Evolutionary conservation across 805 yeast species (phyloP).

Genomic region (Candida vaughaniae): DNA sequence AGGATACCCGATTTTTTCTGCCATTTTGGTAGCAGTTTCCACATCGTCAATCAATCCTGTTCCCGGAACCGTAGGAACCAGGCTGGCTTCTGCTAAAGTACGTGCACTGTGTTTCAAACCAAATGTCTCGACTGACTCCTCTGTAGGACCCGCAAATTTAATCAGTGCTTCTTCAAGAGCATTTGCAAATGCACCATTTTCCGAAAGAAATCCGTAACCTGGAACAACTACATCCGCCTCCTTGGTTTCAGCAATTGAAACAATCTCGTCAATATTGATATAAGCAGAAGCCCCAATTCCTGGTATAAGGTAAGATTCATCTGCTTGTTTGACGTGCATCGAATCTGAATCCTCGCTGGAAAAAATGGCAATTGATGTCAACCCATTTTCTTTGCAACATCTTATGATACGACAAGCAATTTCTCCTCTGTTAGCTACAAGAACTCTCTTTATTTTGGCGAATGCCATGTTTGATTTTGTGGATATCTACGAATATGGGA

Average conservation of each 20-base stretch:
- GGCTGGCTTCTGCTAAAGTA: slow-evolving; percentile 83
- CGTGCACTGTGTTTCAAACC: slow-evolving; percentile 97
- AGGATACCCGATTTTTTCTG: slow-evolving; percentile 76
- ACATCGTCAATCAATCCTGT: slow-evolving; percentile 74
- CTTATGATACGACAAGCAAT: slow-evolving; percentile 92
- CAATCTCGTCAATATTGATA: slow-evolving; percentile 77
- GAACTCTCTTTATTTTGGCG: slow-evolving; percentile 7
- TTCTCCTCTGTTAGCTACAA: slow-evolving; percentile 88
- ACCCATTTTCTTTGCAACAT: slow-evolving; percentile 76
- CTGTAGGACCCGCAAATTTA: slow-evolving; percentile 94
- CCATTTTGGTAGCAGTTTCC: slow-evolving; percentile 71
- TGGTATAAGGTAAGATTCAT: slow-evolving; percentile 70
- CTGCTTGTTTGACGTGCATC: slow-evolving; percentile 84
- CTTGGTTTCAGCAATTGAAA: slow-evolving; percentile 76
- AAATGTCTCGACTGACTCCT: slow-evolving; percentile 82
- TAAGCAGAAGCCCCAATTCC: slow-evolving; percentile 92
- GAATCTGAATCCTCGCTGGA: slow-evolving; percentile 89
- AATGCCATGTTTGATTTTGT: not conserved
- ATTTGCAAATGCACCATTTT: slow-evolving; percentile 93
- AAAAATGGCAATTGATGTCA: slow-evolving; percentile 80
- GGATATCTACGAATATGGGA: too few relatives aligned
- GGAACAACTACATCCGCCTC: slow-evolving; percentile 93
- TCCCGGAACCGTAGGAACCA: slow-evolving; percentile 95
- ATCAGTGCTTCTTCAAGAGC: slow-evolving; percentile 77
- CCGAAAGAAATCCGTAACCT: slow-evolving; percentile 95